Evolutionary conservation across 768 basidiomycete species (phyloP), one percentile per base, ranked within the genome.

Genomic region (Tulasnella sp.): DNA sequence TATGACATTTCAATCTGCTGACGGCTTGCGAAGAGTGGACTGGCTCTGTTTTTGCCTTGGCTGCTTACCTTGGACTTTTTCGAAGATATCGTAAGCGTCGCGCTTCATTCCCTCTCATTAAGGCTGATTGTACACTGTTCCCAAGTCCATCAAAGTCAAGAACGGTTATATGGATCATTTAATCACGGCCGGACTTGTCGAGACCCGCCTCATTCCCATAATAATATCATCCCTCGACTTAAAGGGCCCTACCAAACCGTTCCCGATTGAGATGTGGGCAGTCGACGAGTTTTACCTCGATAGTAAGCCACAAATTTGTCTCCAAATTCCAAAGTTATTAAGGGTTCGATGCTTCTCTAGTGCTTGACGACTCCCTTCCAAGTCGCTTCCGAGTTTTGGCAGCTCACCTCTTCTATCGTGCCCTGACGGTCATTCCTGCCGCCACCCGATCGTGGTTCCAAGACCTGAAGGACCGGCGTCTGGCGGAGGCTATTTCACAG

Each of bases 1-100:
- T 81, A 86, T 21, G 46, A n/a, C 34, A 36, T 52, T n/a, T 31
- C 46, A 10, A 39, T 77, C n/a, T 76, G 19, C 78, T 71, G 79
- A 79, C 40, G 19, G 38, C 71, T 74, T 80, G 83, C 82, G 79
- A 81, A 85, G 88, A 87, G 86, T 73, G 83, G 89, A 1, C 91
- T 94, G 80, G 91, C 92, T 4, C 89, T 90, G 81, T 85, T 98
- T n/a, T 88, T 98, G 12, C 90, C 89, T 2, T 98, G 96, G 96
- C 94, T 97, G 92, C 86, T 95, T n/a, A 84, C 92, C 0, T 92
- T 98, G 80, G 94, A 96, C 83, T 87, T 93, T 31, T 98, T 98
- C 85, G 86, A 87, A 36, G 91, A 94, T 84, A 93, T 95, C 12
- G 96, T 97, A 84, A 81, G 94, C 82, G 78, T 81, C 31, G 68